Evolutionary conservation across 208 protist species (phyloP), one percentile per base, ranked within the genome.

Genomic region (Crithidia sp.): DNA sequence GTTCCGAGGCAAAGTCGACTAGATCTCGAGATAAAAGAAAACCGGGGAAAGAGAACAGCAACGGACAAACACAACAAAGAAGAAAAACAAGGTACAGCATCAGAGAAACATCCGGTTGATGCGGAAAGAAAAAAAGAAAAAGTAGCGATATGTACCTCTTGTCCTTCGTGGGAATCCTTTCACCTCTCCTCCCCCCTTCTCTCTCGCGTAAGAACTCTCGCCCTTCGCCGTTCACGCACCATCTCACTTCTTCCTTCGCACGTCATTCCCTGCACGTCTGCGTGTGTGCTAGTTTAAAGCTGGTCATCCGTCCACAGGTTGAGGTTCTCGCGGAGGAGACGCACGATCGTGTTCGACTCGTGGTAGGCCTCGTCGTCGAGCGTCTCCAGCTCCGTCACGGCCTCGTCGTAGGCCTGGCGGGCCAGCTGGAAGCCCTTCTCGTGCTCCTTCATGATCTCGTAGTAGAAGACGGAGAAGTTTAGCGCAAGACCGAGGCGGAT

Each of bases 381-480:
- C 19, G 89, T 98, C 77, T 99, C 99, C 14, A 99, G 81, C 78
- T 99, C 98, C 60, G 96, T 96, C 40, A 98, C 95, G 62, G 97
- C 97, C 77, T 98, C 97, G 61, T 99, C 95, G 80, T 98, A 99
- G 13, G 96, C 96, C 81, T 90, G 79, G 61, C 97, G 96, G 8
- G 97, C 97, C 52, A 98, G 90, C 73, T 95, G 86, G 87, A 95
- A 95, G 67, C 89, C 88, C 81, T 95, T 90, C 64, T 99, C 97
- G 78, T 98, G 96, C 59, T 94, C 85, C 78, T 99, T 98, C 75
- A 99, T 88, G 79, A 99, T 99, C 88, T 99, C 99, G 86, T 99
- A 99, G 88, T 99, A 99, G 87, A 99, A 99, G 52, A 99, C 99
- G 40, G 98, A 99, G 84, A 99, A 99, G 95, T 99, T 99, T 44